A percentile compares a stretch with the other conserved stretches of the same genome.
phyloP scores from a whole-genome alignment of 2,329 filamentous ascomycete species.

The Neonectria magnoliae region DNA sequence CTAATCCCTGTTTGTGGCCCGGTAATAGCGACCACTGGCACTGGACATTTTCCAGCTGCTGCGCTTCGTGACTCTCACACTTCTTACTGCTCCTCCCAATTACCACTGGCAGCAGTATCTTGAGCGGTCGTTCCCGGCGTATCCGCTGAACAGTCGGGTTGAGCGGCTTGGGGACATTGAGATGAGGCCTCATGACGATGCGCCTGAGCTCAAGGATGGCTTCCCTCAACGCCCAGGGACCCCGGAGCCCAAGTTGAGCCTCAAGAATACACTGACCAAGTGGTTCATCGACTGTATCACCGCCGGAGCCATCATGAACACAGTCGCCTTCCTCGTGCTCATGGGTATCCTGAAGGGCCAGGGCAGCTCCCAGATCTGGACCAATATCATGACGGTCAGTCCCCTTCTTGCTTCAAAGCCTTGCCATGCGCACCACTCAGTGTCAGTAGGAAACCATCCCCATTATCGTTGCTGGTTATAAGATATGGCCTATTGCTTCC shows the following conservation, averaged over 20 bases:
- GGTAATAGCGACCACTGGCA: slow-evolving; percentile 48
- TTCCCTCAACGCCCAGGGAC: slow-evolving; percentile 25
- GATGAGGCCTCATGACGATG: slow-evolving; percentile 42
- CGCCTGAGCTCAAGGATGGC: slow-evolving; percentile 34
- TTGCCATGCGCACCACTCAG: slow-evolving; percentile 12
- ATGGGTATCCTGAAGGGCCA: slow-evolving; percentile 60
- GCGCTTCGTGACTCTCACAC: slow-evolving; percentile 63
- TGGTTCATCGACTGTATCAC: slow-evolving; percentile 63
- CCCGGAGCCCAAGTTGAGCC: slow-evolving; percentile 48
- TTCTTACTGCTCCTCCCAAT: slow-evolving; percentile 66
- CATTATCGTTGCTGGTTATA: slow-evolving; percentile 60
- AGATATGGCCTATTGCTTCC: slow-evolving; percentile 63
- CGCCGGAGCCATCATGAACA: slow-evolving; percentile 58
- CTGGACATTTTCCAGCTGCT: slow-evolving; percentile 60
- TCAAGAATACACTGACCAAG: slow-evolving; percentile 56
- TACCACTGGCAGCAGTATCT: slow-evolving; percentile 68
- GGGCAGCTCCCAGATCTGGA: slow-evolving; percentile 46
- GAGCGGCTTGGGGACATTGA: slow-evolving; percentile 41
- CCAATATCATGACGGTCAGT: slow-evolving; percentile 51
- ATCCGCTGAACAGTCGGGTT: slow-evolving; percentile 34
- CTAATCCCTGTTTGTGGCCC: slow-evolving; percentile 10
- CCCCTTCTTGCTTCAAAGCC: not conserved
- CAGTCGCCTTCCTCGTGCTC: slow-evolving; percentile 56
- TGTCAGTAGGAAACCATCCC: slow-evolving; percentile 54
- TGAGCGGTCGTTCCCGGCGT: slow-evolving; percentile 63